Base-by-base conservation (phyloP, 257 asterid genomes). In the Rehmannia glutinosa region DNA sequence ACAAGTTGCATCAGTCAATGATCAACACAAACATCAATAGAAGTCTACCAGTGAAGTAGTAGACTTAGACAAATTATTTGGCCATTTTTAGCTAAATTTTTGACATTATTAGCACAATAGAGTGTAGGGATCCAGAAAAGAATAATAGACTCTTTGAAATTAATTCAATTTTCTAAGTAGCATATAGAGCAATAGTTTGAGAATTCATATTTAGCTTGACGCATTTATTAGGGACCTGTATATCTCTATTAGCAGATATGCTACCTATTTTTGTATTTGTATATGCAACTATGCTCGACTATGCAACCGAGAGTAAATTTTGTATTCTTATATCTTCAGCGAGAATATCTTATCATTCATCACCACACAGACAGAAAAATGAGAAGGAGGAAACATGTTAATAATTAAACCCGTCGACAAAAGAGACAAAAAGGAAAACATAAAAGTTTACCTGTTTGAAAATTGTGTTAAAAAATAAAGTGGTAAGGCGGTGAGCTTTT, bases 381-480 rank as follows among this genome's bases (percentile, higher is more conserved):
- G 4, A 33, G 28, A 19, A 16, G 33, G 1, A 41, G 23, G 11
- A 21, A 27, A 38, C 4, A 54, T 9, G 2, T 10, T 1, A 52
- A 52, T 8, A 54, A 54, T 23, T 11, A 24, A 53, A 13, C 8
- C 8, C 2, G 6, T 1, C 43, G 43, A 19, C 13, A 19, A 19
- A 30, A 70, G 55, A 36, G 20, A 53, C 32, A 41, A 41, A 38
- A 69, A 49, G 42, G 20, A 24, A 23, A 21, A 16, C 9, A 27
- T 28, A 1, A 13, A 52, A 57, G 49, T 68, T 78, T 89, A 83
- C 92, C 90, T 69, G 79, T 76, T 73, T 72, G 35, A 69, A 74
- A 66, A 67, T 19, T 60, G 33, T 56, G 76, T 57, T 61, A 67
- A 69, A 68, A 66, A 77, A 71, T 64, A 62, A 56, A 73, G 64